Evolutionary conservation across 306 rosid genomes (phyloP), one percentile per base, ranked within the genome.

Genomic region (Cercis canadensis): DNA sequence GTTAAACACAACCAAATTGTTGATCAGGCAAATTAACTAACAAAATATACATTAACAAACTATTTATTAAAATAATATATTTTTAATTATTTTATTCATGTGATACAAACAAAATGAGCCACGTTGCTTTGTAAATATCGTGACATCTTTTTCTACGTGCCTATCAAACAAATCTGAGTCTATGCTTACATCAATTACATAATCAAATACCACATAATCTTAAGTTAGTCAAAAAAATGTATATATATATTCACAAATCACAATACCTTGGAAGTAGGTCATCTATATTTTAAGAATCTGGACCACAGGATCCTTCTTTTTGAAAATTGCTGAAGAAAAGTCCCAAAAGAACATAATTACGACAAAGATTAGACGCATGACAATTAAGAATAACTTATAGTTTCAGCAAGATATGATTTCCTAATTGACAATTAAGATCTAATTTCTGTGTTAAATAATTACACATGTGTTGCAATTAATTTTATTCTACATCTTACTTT

Each of bases 301-400:
- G 32, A 34, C 65, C 51, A 58, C 11, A n/a, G 0, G 56, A 47
- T 49, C 17, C 19, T 12, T 49, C 57, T 52, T 74, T 54, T 9
- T 8, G 62, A 73, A 60, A 46, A 51, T 50, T 57, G 10, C 15
- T 19, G 21, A 7, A 9, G 15, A 72, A 81, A 76, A 33, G 75
- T 18, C 9, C 4, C 2, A 24, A 24, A 24, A 3, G 29, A 57
- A 47, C 24, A 16, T 4, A 41, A 63, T 69, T 54, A 67, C 12
- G 44, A 47, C 69, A 16, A 24, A 47, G 12, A 75, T 36, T 14
- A 32, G 17, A 58, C 17, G 60, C 44, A 33, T 17, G 75, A 32
- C 52, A 74, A 32, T 15, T 8, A 43, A 16, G 9, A 15, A 31
- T 17, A 11, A 31, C 9, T 41, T 39, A 32, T 43, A 36, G 32